Percentiles rank a stretch among this genome's conserved stretches.
Conservation (phyloP, 768 basidiomycete genomes). For the Mycena crocata region DNA sequence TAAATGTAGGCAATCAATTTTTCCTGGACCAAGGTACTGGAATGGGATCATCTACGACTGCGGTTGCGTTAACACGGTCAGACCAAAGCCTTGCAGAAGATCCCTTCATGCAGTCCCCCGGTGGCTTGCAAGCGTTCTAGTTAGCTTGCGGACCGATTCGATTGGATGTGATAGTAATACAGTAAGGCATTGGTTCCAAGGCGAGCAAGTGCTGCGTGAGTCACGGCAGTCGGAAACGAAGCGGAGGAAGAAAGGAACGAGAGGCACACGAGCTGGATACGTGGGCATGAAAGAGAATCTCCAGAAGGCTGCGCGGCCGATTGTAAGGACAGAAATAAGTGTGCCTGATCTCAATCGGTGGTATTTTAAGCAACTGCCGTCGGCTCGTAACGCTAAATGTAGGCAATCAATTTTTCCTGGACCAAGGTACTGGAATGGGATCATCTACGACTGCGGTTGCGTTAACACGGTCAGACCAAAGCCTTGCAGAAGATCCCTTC, state of each 20-base stretch:
- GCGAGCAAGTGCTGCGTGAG: neutral
- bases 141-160: no score
- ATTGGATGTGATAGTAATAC: no score
- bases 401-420: neutral
- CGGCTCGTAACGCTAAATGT: neutral
- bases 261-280: neutral
- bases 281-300: neutral
- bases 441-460: neutral
- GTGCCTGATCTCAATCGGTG: neutral
- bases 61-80: neutral
- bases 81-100: neutral
- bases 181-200: no score
- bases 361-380: neutral
- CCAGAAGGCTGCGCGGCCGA: slow-evolving; percentile 15
- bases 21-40: neutral
- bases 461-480: no score
- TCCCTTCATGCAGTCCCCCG: neutral
- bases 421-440: neutral
- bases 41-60: no score
- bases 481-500: neutral
- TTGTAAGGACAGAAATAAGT: slow-evolving; percentile 3
- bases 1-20: neutral
- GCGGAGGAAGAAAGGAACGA: neutral
- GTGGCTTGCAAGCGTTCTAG: no score
- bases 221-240: neutral